These are phyloP conservation scores for Blechomonas ayalai DNA, from an alignment of 208 protist species.

Conservation along the genomic window DNA sequence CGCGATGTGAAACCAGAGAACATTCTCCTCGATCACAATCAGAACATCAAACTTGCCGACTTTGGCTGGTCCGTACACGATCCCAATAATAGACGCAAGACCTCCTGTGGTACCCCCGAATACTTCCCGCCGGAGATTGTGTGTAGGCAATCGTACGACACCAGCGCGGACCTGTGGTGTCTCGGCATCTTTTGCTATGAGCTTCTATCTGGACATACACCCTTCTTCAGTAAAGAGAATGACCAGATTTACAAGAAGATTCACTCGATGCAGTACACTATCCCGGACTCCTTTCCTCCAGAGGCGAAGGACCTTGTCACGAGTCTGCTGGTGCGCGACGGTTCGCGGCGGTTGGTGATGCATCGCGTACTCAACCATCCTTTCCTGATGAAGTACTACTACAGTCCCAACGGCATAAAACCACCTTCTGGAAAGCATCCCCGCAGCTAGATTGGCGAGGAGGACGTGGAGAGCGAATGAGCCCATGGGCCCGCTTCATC, in stretches of 20 bases:
- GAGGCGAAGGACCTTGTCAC: slow-evolving; percentile 90
- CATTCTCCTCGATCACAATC: slow-evolving; percentile 87
- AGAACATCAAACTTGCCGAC: slow-evolving; percentile 98
- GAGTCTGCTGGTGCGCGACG: slow-evolving; percentile 62
- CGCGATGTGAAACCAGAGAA: slow-evolving; percentile 95
- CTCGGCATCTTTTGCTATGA: slow-evolving; percentile 97
- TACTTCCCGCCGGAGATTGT: slow-evolving; percentile 99
- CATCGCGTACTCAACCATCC: slow-evolving; percentile 78
- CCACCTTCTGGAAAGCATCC: slow-evolving; percentile 71
- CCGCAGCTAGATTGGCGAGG: slow-evolving; percentile 17
- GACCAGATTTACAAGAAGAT: slow-evolving; percentile 91
- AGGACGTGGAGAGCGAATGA: background rate
- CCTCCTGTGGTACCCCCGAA: slow-evolving; percentile 97
- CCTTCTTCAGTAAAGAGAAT: slow-evolving; percentile 88
- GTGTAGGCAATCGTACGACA: slow-evolving; percentile 85
- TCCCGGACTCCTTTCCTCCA: slow-evolving; percentile 68
- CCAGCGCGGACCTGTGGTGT: slow-evolving; percentile 93
- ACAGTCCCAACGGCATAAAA: slow-evolving; percentile 68
- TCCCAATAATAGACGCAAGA: slow-evolving; percentile 87
- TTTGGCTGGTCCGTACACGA: slow-evolving; percentile 99
- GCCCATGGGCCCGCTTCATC: background rate
- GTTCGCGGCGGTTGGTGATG: slow-evolving; percentile 64
- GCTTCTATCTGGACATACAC: slow-evolving; percentile 92
- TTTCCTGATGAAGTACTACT: slow-evolving; percentile 90
- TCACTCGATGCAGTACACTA: slow-evolving; percentile 79